These are phyloP conservation scores for Apiospora pterosperma DNA, from an alignment of 2,329 filamentous ascomycete species.

Conservation along the genomic window DNA sequence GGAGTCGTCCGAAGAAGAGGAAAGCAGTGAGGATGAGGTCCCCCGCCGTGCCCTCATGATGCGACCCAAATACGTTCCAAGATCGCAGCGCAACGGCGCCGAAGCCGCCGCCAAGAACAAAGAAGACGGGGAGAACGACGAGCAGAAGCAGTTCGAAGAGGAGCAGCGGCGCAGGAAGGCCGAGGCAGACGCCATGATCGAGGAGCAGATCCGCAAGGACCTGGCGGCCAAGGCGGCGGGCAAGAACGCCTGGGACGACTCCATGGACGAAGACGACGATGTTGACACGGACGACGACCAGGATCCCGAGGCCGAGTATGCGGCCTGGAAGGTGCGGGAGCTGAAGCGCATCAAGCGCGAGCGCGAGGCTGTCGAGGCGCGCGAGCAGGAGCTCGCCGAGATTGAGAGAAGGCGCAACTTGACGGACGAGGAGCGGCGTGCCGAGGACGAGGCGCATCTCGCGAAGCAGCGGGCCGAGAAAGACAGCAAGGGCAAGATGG, in stretches of 20 bases:
- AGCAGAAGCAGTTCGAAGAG: slow-evolving; percentile 43
- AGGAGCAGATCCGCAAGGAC: slow-evolving; percentile 83
- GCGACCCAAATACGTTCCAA: slow-evolving; percentile 62
- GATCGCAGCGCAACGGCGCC: slow-evolving; percentile 45
- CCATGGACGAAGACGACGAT: slow-evolving; percentile 64
- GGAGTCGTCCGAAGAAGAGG: slow-evolving; percentile 34
- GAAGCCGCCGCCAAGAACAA: slow-evolving; percentile 29
- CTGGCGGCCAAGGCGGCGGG: slow-evolving; percentile 69
- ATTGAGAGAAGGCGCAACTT: slow-evolving; percentile 84
- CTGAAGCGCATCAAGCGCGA: slow-evolving; percentile 84
- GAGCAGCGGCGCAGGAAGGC: slow-evolving; percentile 65
- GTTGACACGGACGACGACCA: slow-evolving; percentile 87
- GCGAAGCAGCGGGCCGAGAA: slow-evolving; percentile 78
- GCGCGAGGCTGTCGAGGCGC: slow-evolving; percentile 76
- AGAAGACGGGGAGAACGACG: slow-evolving; percentile 30
- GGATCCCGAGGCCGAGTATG: slow-evolving; percentile 83
- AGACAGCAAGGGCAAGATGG: slow-evolving; percentile 73
- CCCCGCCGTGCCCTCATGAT: slow-evolving; percentile 55
- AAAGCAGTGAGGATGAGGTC: slow-evolving; percentile 53
- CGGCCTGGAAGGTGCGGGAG: slow-evolving; percentile 92
- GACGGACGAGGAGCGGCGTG: slow-evolving; percentile 78
- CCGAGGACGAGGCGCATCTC: slow-evolving; percentile 78
- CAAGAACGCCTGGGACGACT: slow-evolving; percentile 84
- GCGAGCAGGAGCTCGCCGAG: slow-evolving; percentile 83
- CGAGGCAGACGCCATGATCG: slow-evolving; percentile 74